Percentiles rank a stretch among this genome's conserved stretches.
These are phyloP conservation scores for Diutina neorugosa DNA, from an alignment of 1,139 yeast genomes.

Conservation along the genomic window DNA sequence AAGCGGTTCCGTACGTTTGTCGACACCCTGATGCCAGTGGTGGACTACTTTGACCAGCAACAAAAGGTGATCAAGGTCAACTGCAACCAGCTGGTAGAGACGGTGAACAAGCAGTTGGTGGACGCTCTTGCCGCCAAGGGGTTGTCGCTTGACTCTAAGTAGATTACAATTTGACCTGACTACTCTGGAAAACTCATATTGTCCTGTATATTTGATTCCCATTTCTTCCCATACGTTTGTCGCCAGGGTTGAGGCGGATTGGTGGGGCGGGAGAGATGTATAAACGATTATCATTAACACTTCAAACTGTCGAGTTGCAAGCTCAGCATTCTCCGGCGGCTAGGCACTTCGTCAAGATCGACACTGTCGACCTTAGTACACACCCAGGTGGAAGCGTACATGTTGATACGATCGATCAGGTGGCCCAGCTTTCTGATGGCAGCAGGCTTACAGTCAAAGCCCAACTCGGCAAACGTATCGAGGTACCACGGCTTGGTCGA, in stretches of 20 bases:
- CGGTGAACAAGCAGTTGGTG: constrained; percentile 63
- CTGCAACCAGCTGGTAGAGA: constrained; percentile 73
- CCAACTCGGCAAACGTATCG: constrained; percentile 49
- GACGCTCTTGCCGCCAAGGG: constrained; percentile 41
- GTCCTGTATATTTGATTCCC: background rate
- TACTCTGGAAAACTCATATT: no score
- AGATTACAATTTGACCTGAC: background rate
- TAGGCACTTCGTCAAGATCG: background rate
- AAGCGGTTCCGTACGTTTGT: constrained; percentile 80
- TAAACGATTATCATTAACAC: background rate
- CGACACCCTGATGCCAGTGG: constrained; percentile 92
- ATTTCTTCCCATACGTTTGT: no score
- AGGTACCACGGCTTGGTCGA: constrained; percentile 71
- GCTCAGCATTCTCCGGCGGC: constrained; percentile 3
- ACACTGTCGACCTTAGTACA: constrained; percentile 39
- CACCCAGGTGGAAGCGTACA: constrained; percentile 86
- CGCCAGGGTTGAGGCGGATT: no score
- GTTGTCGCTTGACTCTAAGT: background rate
- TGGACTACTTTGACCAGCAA: constrained; percentile 66
- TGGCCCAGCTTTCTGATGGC: constrained; percentile 51
- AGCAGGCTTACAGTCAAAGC: constrained; percentile 57
- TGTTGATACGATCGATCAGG: constrained; percentile 68
- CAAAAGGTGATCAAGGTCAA: constrained; percentile 66
- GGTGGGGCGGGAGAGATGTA: background rate
- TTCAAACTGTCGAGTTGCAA: background rate